Evolutionary conservation across 129 eudicot species (phyloP).

Genomic region (Flaveria brownii): DNA sequence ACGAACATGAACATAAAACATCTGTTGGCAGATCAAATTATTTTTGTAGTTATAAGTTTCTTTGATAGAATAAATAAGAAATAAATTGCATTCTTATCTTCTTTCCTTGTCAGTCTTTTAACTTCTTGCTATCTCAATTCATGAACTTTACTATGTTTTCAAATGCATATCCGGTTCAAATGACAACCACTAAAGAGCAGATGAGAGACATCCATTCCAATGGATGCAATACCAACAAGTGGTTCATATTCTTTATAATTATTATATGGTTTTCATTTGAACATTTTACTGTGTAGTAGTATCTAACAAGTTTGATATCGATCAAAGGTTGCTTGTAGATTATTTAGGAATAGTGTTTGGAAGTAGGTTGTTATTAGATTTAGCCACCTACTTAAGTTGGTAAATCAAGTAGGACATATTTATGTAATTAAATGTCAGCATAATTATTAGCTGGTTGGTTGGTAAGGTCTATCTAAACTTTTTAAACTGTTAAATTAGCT

Average conservation of each 20-base stretch:
- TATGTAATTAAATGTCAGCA: slow-evolving; percentile 20
- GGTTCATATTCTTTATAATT: background rate
- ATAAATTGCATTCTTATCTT: slow-evolving; percentile 26
- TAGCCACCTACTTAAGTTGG: slow-evolving; percentile 38
- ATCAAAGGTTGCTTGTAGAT: slow-evolving; percentile 29
- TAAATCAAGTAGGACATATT: slow-evolving; percentile 22
- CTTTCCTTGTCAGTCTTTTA: slow-evolving; percentile 13
- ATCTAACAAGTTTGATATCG: background rate
- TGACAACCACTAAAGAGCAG: background rate
- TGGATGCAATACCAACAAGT: too few species aligned
- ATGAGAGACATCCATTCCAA: background rate
- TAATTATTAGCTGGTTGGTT: slow-evolving; percentile 31
- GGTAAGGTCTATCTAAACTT: slow-evolving; percentile 23
- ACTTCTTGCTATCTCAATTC: slow-evolving; percentile 9
- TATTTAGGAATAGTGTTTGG: slow-evolving; percentile 22
- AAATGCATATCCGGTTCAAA: background rate
- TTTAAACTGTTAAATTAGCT: background rate
- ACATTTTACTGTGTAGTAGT: background rate
- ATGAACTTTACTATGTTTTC: background rate
- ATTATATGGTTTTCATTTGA: background rate
- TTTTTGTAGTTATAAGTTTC: slow-evolving; percentile 41
- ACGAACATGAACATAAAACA: slow-evolving; percentile 36
- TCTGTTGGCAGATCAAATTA: slow-evolving; percentile 29
- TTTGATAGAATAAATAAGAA: slow-evolving; percentile 31
- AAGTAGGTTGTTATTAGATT: slow-evolving; percentile 34